These are phyloP conservation scores for Beauveria scarabaeidicola DNA, from an alignment of 2,329 filamentous ascomycete genomes.

Conservation along the genomic window DNA sequence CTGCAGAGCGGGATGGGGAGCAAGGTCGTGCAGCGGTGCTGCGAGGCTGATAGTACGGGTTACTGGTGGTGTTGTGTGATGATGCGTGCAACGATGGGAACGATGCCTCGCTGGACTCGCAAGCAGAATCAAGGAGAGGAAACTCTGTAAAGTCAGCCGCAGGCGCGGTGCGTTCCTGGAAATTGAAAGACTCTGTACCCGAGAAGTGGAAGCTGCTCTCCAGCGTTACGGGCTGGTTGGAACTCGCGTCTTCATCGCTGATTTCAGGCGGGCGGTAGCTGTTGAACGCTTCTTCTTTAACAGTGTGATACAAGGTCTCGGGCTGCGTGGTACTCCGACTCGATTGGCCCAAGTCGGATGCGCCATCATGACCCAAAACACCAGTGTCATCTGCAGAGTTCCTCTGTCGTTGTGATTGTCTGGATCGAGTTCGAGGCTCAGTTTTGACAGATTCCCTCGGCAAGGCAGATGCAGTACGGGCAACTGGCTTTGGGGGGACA, in stretches of 20 bases:
- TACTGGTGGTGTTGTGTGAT: conserved; percentile 13
- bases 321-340: not conserved
- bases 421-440: not conserved
- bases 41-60: conserved; percentile 27
- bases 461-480: not conserved
- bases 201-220: conserved; percentile 17
- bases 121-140: not conserved
- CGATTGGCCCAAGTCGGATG: not conserved
- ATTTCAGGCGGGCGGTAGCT: not conserved
- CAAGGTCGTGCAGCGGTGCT: conserved; percentile 9
- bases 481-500: not conserved
- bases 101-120: not conserved
- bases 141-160: not conserved
- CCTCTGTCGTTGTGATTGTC: not conserved
- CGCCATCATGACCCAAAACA: not conserved
- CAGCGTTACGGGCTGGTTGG: not conserved
- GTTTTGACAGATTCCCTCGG: not conserved
- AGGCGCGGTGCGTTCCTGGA: not conserved
- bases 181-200: not conserved
- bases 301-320: not conserved
- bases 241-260: not conserved
- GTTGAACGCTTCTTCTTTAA: not conserved
- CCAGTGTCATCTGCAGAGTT: not conserved
- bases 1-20: not conserved
- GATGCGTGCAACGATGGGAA: not conserved